Evolutionary conservation across 169 alveolate genomes (phyloP).

Genomic region (Cyclospora cayetanensis): DNA sequence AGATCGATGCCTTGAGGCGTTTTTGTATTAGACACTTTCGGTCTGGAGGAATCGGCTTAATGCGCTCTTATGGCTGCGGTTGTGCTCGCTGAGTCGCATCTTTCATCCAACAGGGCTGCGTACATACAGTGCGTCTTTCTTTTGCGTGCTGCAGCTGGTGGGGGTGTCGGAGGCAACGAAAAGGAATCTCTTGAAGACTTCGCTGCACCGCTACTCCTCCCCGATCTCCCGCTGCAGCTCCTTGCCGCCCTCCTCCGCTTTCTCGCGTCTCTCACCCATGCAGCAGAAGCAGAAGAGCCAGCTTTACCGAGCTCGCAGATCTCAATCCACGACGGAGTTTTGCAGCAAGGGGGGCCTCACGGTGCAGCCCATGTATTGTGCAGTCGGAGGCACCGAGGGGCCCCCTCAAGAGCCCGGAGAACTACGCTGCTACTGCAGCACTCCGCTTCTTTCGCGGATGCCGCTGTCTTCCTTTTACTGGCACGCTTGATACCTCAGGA

Average conservation of each 20-base stretch:
- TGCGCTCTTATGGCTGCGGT: background rate
- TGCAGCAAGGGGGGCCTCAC: too few species aligned
- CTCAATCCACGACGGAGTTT: too few species aligned
- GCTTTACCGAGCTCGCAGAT: too few species aligned
- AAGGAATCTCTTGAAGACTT: conserved; percentile 56
- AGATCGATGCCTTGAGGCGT: too few species aligned
- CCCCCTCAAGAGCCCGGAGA: conserved; percentile 20
- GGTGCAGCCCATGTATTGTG: too few species aligned
- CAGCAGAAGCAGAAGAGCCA: conserved; percentile 2
- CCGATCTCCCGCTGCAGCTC: conserved; percentile 53
- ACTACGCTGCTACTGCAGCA: conserved; percentile 43
- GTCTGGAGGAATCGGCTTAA: too few species aligned
- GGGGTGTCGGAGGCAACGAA: too few species aligned
- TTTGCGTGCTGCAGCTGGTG: too few species aligned
- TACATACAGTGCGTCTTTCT: too few species aligned
- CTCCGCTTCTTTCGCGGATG: background rate
- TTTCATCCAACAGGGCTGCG: too few species aligned
- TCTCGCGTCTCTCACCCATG: background rate
- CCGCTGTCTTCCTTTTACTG: conserved; percentile 5
- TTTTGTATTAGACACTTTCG: too few species aligned
- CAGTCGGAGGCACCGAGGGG: too few species aligned
- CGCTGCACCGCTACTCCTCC: conserved; percentile 54
- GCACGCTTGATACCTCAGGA: conserved; percentile 48
- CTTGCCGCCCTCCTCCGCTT: conserved; percentile 33
- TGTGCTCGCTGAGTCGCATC: background rate